Conservation (phyloP, 2,329 filamentous ascomycete species). For the Cercospora sp. region DNA sequence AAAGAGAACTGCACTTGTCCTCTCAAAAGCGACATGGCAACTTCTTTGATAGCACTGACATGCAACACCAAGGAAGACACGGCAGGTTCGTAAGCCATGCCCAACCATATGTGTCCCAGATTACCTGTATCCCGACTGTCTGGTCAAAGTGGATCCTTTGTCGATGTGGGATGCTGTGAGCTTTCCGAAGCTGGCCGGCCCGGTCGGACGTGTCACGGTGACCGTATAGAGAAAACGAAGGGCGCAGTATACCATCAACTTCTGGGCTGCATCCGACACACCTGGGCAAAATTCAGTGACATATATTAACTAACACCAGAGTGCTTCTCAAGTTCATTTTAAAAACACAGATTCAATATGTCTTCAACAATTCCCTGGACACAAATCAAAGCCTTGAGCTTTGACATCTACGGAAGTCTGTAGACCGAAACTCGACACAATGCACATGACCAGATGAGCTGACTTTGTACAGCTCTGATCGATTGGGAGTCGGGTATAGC, state of each 20-base stretch:
- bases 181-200: neutral
- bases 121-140: neutral
- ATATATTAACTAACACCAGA: neutral
- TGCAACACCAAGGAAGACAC: too few relatives aligned
- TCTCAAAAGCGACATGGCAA: neutral
- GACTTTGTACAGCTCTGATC: conserved; percentile 54
- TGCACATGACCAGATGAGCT: neutral
- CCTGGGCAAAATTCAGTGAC: neutral
- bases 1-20: neutral
- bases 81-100: too few relatives aligned
- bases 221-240: neutral
- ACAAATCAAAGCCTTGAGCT: conserved; percentile 56
- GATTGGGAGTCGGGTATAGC: conserved; percentile 73
- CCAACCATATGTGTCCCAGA: neutral
- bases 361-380: conserved; percentile 34
- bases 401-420: conserved; percentile 72
- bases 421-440: neutral
- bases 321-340: neutral
- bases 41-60: neutral
- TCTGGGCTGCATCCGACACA: neutral
- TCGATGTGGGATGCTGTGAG: neutral
- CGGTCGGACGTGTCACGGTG: neutral
- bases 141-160: neutral
- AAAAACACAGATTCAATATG: conserved; percentile 17
- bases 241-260: neutral